Conservation (phyloP, 768 basidiomycete genomes). For the Gloeopeniophorella convolvens region DNA sequence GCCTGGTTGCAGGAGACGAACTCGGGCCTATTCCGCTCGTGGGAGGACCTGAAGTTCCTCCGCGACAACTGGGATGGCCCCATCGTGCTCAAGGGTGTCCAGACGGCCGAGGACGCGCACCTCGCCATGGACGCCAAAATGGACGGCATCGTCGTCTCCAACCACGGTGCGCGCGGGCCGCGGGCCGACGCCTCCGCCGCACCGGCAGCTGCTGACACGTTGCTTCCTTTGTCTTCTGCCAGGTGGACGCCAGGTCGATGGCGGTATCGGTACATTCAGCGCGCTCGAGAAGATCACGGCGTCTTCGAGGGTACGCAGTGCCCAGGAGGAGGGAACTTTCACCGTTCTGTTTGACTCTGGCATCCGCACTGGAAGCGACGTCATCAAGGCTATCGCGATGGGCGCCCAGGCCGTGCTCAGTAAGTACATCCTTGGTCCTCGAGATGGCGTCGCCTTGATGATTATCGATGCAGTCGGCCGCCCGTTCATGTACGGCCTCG, state of each 20-base stretch:
- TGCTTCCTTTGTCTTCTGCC: neutral
- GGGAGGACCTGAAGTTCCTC: constrained; percentile 67
- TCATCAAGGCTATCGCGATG: constrained; percentile 78
- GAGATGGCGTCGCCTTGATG: neutral
- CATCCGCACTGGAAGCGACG: constrained; percentile 76
- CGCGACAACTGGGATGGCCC: constrained; percentile 74
- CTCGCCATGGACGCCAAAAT: constrained; percentile 56
- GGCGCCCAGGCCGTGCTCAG: constrained; percentile 78
- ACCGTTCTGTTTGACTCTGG: constrained; percentile 76
- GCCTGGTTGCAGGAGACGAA: constrained; percentile 60
- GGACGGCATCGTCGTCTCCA: constrained; percentile 75
- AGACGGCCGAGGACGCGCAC: constrained; percentile 63
- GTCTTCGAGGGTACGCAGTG: constrained; percentile 49
- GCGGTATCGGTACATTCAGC: constrained; percentile 65
- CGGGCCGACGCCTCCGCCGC: too few species aligned
- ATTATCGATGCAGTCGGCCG: constrained; percentile 46
- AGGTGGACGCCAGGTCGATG: constrained; percentile 76
- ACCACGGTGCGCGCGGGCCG: constrained; percentile 48
- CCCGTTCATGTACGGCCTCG: constrained; percentile 69
- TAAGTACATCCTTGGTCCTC: constrained; percentile 34
- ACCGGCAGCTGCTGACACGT: neutral
- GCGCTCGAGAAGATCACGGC: constrained; percentile 64
- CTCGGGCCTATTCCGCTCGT: constrained; percentile 55
- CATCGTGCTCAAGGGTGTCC: constrained; percentile 72
- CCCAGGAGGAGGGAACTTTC: constrained; percentile 53